Evolutionary conservation across 441 rosid species (phyloP).

Genomic region (Populus hybrid): DNA sequence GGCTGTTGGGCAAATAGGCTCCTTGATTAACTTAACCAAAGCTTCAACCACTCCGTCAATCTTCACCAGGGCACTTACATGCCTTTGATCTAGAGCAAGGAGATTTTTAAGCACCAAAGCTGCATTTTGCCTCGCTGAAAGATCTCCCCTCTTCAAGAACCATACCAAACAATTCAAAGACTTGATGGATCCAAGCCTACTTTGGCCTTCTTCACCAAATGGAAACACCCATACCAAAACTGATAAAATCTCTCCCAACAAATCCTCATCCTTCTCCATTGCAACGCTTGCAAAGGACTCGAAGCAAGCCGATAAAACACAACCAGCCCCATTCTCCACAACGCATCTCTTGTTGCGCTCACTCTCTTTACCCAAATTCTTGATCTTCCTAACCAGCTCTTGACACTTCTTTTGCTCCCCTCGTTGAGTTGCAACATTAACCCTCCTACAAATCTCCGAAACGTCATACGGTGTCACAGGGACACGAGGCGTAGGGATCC

Average conservation of each 20-base stretch:
- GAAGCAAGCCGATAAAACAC: conserved; percentile 19
- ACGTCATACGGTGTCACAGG: conserved; percentile 25
- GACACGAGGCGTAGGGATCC: conserved; percentile 36
- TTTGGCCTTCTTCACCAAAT: conserved; percentile 14
- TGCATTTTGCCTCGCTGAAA: conserved; percentile 12
- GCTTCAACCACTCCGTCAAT: conserved; percentile 18
- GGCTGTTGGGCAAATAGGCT: conserved; percentile 16
- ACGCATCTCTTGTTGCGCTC: conserved; percentile 27
- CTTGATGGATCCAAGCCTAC: conserved; percentile 16
- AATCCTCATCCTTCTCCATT: conserved; percentile 16
- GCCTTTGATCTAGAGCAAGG: conserved; percentile 13
- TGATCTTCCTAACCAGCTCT: conserved; percentile 25
- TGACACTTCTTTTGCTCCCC: conserved; percentile 21
- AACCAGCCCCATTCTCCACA: conserved; percentile 15
- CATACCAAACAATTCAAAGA: conserved; percentile 21
- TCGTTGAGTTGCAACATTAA: conserved; percentile 4
- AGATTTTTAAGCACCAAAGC: conserved; percentile 17
- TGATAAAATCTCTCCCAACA: conserved; percentile 21
- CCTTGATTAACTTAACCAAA: conserved; percentile 12
- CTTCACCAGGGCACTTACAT: background rate
- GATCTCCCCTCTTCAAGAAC: conserved; percentile 17
- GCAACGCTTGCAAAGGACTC: conserved; percentile 20
- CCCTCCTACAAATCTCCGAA: conserved; percentile 17
- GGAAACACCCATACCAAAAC: conserved; percentile 23
- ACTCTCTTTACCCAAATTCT: conserved; percentile 31